These are phyloP conservation scores for Penicillium tannophilum DNA, from an alignment of 495 filamentous ascomycete genomes.

Conservation along the genomic window DNA sequence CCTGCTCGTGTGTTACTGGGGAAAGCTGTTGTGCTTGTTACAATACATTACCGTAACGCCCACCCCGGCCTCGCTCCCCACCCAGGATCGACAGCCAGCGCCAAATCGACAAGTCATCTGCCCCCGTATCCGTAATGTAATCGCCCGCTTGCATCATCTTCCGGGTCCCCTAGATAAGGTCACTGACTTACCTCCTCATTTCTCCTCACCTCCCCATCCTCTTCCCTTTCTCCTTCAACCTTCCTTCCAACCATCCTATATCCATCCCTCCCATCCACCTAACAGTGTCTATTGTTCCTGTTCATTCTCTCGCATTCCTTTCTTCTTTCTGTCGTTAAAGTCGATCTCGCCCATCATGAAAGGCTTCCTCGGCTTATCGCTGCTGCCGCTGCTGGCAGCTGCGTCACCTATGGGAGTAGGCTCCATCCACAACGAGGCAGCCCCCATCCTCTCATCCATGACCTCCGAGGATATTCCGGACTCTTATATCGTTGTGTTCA, in stretches of 20 bases:
- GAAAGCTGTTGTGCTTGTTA: slow-evolving; percentile 7
- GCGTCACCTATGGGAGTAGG: slow-evolving; percentile 73
- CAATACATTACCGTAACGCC: slow-evolving; percentile 16
- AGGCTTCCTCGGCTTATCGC: slow-evolving; percentile 63
- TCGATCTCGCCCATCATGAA: slow-evolving; percentile 66
- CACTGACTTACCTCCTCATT: slow-evolving; percentile 51
- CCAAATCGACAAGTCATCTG: slow-evolving; percentile 29
- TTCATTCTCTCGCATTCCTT: slow-evolving; percentile 22
- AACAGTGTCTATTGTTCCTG: slow-evolving; percentile 24
- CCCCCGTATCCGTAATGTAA: slow-evolving; percentile 32
- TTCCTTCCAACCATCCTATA: slow-evolving; percentile 24
- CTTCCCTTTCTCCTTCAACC: slow-evolving; percentile 21
- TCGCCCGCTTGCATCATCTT: slow-evolving; percentile 46
- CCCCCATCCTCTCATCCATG: slow-evolving; percentile 82
- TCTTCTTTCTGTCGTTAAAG: slow-evolving; percentile 30
- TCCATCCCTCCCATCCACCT: slow-evolving; percentile 22
- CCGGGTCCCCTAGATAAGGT: slow-evolving; percentile 37
- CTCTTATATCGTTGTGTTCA: slow-evolving; percentile 98
- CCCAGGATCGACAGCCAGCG: slow-evolving; percentile 34
- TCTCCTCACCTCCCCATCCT: slow-evolving; percentile 35
- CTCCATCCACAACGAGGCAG: slow-evolving; percentile 82
- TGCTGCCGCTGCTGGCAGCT: slow-evolving; percentile 66
- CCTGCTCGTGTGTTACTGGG: background rate
- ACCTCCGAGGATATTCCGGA: slow-evolving; percentile 79
- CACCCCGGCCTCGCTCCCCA: slow-evolving; percentile 13